phyloP scores from a whole-genome alignment of 305 asterid genomes.

The Rubia peregrina region DNA sequence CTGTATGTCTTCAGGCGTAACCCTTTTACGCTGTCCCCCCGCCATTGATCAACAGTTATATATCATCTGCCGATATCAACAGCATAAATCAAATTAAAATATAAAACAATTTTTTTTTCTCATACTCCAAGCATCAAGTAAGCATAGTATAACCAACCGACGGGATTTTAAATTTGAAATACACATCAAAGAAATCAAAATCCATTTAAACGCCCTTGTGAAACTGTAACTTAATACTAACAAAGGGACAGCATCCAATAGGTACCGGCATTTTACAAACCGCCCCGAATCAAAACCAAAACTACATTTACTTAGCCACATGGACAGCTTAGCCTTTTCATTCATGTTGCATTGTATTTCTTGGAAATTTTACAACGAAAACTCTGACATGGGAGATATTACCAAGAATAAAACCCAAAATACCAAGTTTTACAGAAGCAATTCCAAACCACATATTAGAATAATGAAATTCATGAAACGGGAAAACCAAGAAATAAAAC shows the following conservation, averaged over 20 bases:
- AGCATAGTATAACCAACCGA: neutral
- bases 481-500: neutral
- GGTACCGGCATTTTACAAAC: neutral
- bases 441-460: neutral
- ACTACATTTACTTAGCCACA: neutral
- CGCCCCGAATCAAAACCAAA: neutral
- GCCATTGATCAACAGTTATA: conserved; percentile 19
- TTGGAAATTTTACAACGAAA: neutral
- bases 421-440: neutral
- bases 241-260: too few species aligned
- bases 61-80: neutral
- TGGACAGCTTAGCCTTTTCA: neutral
- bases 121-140: neutral
- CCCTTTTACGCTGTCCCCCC: conserved; percentile 22
- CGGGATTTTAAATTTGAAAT: neutral
- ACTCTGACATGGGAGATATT: neutral
- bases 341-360: neutral
- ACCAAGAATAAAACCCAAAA: neutral
- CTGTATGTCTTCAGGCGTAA: conserved; percentile 32
- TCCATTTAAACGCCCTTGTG: neutral
- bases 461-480: neutral
- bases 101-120: neutral
- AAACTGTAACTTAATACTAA: neutral
- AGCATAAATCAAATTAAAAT: neutral
- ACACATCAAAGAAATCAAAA: too few species aligned